Percentiles rank a stretch among this genome's conserved stretches.
phyloP scores from a whole-genome alignment of 768 basidiomycete genomes.

The Lentinula lateritia region DNA sequence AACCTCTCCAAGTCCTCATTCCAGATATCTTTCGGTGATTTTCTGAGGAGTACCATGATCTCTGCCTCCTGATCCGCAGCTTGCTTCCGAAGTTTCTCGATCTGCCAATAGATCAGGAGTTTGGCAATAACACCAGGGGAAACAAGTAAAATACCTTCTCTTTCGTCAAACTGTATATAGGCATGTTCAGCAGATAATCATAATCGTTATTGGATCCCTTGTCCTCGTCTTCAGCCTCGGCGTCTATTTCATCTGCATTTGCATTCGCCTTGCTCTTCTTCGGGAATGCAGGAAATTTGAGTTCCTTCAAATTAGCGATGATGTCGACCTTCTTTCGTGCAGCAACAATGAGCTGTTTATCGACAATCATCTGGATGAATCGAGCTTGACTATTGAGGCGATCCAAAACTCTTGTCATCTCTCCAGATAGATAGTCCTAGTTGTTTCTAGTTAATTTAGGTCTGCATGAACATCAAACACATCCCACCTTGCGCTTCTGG shows the following conservation, averaged over 20 bases:
- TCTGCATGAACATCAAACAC: not conserved
- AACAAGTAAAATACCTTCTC: constrained; percentile 62
- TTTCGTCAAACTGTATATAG: constrained; percentile 90
- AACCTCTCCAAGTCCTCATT: constrained; percentile 83
- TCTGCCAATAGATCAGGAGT: constrained; percentile 36
- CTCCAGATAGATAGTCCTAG: constrained; percentile 80
- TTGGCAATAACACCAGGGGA: not conserved
- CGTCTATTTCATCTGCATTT: constrained; percentile 55
- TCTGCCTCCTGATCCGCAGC: constrained; percentile 80
- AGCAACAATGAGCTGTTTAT: constrained; percentile 72
- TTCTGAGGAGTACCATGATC: constrained; percentile 69
- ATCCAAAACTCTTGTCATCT: constrained; percentile 77
- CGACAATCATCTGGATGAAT: constrained; percentile 94
- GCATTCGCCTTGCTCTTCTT: constrained; percentile 66
- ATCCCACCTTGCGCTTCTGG: constrained; percentile 85
- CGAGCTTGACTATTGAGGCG: constrained; percentile 91
- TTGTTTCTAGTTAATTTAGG: not conserved
- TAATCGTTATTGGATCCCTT: constrained; percentile 61
- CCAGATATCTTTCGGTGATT: constrained; percentile 83
- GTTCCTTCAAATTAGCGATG: constrained; percentile 73
- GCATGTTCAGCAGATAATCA: constrained; percentile 93
- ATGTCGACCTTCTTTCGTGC: constrained; percentile 89
- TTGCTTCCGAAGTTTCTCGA: constrained; percentile 78
- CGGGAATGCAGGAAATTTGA: constrained; percentile 89
- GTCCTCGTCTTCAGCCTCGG: constrained; percentile 49